Evolutionary conservation across 2,329 filamentous ascomycete genomes (phyloP), one percentile per base, ranked within the genome.

Genomic region (Diaporthe sp.): DNA sequence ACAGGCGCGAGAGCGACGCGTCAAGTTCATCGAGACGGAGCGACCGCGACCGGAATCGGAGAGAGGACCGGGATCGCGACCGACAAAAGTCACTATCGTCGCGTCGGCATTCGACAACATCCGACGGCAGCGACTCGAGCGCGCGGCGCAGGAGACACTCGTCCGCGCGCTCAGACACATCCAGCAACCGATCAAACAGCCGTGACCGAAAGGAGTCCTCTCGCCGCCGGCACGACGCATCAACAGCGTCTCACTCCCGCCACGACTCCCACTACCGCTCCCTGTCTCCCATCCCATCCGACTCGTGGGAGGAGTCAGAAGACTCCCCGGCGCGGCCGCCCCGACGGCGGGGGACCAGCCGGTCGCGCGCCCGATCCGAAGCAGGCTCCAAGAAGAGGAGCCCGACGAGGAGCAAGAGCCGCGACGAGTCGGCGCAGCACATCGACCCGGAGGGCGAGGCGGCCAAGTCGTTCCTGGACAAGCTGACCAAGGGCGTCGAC

Each of bases 381-480:
- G 10, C 17, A 0, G 28, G 42, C 39, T 25, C 44, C 3, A 65
- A 57, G 61, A 61, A 34, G 20, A 67, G 49, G 20, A 67, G 49
- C 25, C 57, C 20, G 13, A n/a, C 9, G 7, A 10, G 20, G 20
- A 55, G 22, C 44, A 70, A 53, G 42, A 47, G n/a, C 51, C 67
- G 60, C 13, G 61, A 75, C 22, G 47, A 55, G 25, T 61, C 58
- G 12, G 72, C 75, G 10, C 58, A 58, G 5, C 39, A 53, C 58
- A 44, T 74, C 65, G 72, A 76, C 65, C 60, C 70, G 44, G 61
- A 75, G 22, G 75, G 70, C 42, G 75, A 74, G 60, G 71, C 72
- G 53, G 70, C 73, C 37, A 68, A 72, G 58, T 68, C 67, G 1
- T 75, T 76, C 68, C 65, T 68, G 67, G 67, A 76, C 15, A 53